These are phyloP conservation scores for Pichia paraexigua DNA, from an alignment of 805 yeast genomes.

Conservation along the genomic window DNA sequence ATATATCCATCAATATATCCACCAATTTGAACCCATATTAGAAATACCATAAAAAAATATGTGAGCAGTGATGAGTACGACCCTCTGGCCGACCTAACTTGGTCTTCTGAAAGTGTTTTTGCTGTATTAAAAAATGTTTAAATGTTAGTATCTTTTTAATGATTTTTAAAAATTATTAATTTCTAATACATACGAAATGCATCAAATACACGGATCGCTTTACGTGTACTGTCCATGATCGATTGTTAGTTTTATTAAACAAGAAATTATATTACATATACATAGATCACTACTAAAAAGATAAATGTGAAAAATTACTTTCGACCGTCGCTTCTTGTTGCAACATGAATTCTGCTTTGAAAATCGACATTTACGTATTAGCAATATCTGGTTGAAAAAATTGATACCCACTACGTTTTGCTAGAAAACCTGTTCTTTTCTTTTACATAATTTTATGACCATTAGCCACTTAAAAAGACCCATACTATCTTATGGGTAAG, in stretches of 20 bases:
- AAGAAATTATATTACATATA: no score
- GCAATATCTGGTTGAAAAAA: no score
- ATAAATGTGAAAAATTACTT: no score
- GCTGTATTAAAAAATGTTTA: conserved; percentile 30
- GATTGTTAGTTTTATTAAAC: neutral
- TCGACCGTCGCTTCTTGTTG: no score
- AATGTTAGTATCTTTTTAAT: neutral
- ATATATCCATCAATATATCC: conserved; percentile 75
- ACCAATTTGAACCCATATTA: conserved; percentile 81
- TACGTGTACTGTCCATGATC: conserved; percentile 19
- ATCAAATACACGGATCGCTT: conserved; percentile 45
- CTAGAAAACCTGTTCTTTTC: no score
- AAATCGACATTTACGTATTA: no score
- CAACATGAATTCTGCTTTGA: no score
- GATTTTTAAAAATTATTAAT: neutral
- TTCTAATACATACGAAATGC: conserved; percentile 52
- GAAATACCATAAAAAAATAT: conserved; percentile 50
- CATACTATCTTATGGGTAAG: no score
- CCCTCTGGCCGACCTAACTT: conserved; percentile 69
- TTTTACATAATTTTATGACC: no score
- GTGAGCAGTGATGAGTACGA: conserved; percentile 64
- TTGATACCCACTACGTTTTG: no score
- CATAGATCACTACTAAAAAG: no score
- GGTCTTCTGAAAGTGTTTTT: conserved; percentile 60
- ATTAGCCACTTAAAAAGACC: no score